phyloP scores from a whole-genome alignment of 2,329 filamentous ascomycete genomes.

The Pyrenophora tritici-repentis region DNA sequence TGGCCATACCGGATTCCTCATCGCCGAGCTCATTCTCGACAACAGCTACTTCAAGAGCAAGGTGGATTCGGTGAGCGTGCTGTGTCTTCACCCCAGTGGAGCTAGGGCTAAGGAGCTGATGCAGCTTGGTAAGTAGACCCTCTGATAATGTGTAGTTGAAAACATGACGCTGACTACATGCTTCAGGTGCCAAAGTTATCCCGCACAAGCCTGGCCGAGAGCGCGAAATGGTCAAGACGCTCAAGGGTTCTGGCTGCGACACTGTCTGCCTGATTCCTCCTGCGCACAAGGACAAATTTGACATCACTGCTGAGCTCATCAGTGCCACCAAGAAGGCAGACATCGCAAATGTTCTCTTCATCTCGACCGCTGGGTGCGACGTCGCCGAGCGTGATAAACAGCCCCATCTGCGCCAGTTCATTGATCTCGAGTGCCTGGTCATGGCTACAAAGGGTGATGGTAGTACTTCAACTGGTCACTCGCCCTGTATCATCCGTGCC shows the following conservation, averaged over 20 bases:
- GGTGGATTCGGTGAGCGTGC: slow-evolving; percentile 50
- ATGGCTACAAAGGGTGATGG: slow-evolving; percentile 53
- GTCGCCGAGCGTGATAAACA: slow-evolving; percentile 57
- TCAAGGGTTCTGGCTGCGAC: slow-evolving; percentile 53
- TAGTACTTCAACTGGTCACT: slow-evolving; percentile 35
- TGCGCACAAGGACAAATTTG: slow-evolving; percentile 53
- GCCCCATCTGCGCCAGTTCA: slow-evolving; percentile 57
- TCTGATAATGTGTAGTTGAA: too few species aligned
- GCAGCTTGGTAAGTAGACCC: slow-evolving; percentile 38
- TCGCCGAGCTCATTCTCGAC: slow-evolving; percentile 56
- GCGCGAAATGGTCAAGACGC: slow-evolving; percentile 45
- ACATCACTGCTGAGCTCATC: slow-evolving; percentile 54
- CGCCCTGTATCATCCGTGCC: slow-evolving; percentile 53
- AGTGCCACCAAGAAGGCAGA: slow-evolving; percentile 53
- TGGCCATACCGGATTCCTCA: slow-evolving; percentile 58
- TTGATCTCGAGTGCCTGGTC: slow-evolving; percentile 55
- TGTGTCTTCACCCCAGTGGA: slow-evolving; percentile 50
- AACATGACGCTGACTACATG: background rate
- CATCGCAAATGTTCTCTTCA: slow-evolving; percentile 54
- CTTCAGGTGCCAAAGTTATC: slow-evolving; percentile 45
- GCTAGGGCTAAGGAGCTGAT: slow-evolving; percentile 50
- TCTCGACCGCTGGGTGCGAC: slow-evolving; percentile 57
- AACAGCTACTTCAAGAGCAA: slow-evolving; percentile 51
- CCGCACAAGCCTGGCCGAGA: slow-evolving; percentile 51
- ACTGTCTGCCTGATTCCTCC: slow-evolving; percentile 58